phyloP scores from a whole-genome alignment of 306 rosid genomes.

The Lagenaria siceraria region DNA sequence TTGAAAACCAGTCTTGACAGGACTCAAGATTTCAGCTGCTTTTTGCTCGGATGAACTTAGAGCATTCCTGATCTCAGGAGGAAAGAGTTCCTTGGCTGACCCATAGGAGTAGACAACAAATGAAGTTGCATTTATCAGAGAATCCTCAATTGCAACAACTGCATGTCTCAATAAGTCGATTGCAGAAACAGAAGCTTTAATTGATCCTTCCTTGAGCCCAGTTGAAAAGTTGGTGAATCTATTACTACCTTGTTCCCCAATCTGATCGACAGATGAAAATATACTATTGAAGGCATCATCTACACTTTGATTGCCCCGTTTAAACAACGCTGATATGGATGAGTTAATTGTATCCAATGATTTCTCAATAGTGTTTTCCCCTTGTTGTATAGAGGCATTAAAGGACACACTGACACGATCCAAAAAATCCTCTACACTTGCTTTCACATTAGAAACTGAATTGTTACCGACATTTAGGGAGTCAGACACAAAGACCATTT shows the following conservation, averaged over 20 bases:
- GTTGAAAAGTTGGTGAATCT: slow-evolving; percentile 40
- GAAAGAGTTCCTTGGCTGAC: slow-evolving; percentile 62
- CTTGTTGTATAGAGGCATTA: slow-evolving; percentile 38
- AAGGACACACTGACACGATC: slow-evolving; percentile 35
- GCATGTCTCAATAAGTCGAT: slow-evolving; percentile 49
- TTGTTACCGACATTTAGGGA: slow-evolving; percentile 23
- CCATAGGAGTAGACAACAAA: slow-evolving; percentile 47
- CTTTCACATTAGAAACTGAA: slow-evolving; percentile 29
- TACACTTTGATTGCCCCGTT: slow-evolving; percentile 37
- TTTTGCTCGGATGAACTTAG: slow-evolving; percentile 53
- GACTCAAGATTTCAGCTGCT: slow-evolving; percentile 48
- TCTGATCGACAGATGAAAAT: slow-evolving; percentile 47
- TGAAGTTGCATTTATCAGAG: slow-evolving; percentile 52
- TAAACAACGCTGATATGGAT: slow-evolving; percentile 33
- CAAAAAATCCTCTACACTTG: slow-evolving; percentile 31
- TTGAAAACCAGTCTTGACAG: slow-evolving; percentile 41
- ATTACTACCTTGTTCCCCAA: slow-evolving; percentile 47
- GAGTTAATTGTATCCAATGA: slow-evolving; percentile 43
- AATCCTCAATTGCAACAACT: slow-evolving; percentile 48
- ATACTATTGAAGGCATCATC: slow-evolving; percentile 36
- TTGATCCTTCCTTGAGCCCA: slow-evolving; percentile 40
- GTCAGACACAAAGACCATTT: slow-evolving; percentile 15
- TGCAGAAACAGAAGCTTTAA: slow-evolving; percentile 42
- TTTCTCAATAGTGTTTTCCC: slow-evolving; percentile 36
- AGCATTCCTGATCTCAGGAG: slow-evolving; percentile 48